Base-by-base conservation (phyloP, 306 rosid genomes). In the Hylodesmum podocarpum region DNA sequence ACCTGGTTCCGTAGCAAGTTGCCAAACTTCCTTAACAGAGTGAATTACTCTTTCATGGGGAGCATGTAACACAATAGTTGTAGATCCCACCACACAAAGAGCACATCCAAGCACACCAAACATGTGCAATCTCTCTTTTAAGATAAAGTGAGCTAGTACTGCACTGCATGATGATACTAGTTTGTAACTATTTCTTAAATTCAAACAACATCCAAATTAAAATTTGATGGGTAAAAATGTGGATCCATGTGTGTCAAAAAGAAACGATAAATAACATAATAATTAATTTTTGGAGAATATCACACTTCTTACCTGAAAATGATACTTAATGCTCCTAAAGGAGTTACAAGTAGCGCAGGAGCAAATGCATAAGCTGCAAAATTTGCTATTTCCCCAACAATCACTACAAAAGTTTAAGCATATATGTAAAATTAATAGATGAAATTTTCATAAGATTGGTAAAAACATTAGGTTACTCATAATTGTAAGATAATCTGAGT, bases 341-440 rank as follows among this genome's bases (percentile, higher is more conserved):
- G 99, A 33, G 97, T 95, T 34, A 95, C 97, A 43, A 95, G 96
- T 66, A 95, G 63, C 13, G 99, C 97, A 15, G 97, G 99, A 34
- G 99, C 97, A 89, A 84, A 95, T 74, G 97, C 97, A 83, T 95
- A 92, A 40, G 99, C 99, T 37, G 97, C 96, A 70, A 95, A 95
- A 82, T 95, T 95, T 24, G 99, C 97, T 59, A 92, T 80, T 88
- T 95, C 99, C 70, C 99, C 97, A 63, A 88, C 77, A 51, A 95
- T 85, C 98, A 95, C 97, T 92, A n/a, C 64, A 70, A 28, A 75
- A 44, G 63, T 18, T 25, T 27, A 70, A 59, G 43, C 75, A 75
- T 70, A 46, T 31, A 67, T 12, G 69, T 29, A 70, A 37, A 70
- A 47, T 70, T 18, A 77, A 53, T 59, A n/a, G 33, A 18, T 66